phyloP scores from a whole-genome alignment of 306 rosid species.

The Trifolium subterraneum region DNA sequence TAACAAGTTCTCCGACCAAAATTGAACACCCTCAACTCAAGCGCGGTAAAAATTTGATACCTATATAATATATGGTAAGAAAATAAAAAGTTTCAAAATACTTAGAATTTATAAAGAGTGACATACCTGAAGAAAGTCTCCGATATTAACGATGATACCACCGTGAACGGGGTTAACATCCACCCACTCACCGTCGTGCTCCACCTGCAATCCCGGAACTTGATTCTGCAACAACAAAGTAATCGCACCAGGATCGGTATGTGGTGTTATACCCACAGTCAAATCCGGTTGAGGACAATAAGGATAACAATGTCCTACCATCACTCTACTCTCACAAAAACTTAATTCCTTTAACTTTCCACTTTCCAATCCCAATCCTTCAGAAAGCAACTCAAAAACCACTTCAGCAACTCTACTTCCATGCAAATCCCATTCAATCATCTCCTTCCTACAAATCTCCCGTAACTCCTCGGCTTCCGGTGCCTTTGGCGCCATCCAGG shows the following conservation, averaged over 20 bases:
- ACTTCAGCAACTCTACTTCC: neutral
- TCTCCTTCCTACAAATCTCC: slow-evolving; percentile 7
- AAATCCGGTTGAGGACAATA: slow-evolving; percentile 26
- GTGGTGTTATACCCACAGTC: slow-evolving; percentile 8
- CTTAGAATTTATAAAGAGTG: neutral
- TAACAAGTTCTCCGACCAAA: no score
- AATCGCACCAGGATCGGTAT: slow-evolving; percentile 9
- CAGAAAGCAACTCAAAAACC: slow-evolving; percentile 7
- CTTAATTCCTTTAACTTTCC: slow-evolving; percentile 7
- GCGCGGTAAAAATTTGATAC: no score
- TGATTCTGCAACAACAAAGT: slow-evolving; percentile 21
- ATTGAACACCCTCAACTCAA: no score
- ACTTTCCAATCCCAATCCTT: slow-evolving; percentile 8
- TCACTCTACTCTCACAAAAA: neutral
- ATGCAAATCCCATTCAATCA: neutral
- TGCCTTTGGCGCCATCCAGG: neutral
- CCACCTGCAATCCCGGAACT: neutral
- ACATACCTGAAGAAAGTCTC: slow-evolving; percentile 16
- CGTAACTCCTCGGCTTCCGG: neutral
- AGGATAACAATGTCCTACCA: slow-evolving; percentile 8
- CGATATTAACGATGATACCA: slow-evolving; percentile 17
- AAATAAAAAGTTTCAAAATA: no score
- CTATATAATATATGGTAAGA: no score
- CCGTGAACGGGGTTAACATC: neutral
- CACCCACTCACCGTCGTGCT: neutral